phyloP scores from a whole-genome alignment of 2,329 filamentous ascomycete genomes.

The Claviceps purpurea region DNA sequence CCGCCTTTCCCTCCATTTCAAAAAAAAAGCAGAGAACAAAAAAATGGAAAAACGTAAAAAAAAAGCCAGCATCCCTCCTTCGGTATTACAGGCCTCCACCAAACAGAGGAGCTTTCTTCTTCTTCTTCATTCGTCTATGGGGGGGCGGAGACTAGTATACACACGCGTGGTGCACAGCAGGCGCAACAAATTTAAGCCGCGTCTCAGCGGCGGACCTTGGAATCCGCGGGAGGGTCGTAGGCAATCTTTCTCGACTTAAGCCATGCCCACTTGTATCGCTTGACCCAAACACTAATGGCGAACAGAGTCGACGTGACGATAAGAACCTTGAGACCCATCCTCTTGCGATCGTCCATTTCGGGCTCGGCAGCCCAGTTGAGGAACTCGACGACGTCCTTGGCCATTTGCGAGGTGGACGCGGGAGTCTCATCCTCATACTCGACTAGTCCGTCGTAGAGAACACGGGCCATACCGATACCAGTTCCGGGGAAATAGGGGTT shows the following conservation, averaged over 20 bases:
- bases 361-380: constrained; percentile 98
- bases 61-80: constrained; percentile 15
- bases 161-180: constrained; percentile 22
- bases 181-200: background rate
- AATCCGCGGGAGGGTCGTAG: constrained; percentile 62
- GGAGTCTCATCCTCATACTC: constrained; percentile 97
- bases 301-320: constrained; percentile 66
- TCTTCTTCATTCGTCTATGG: constrained; percentile 15
- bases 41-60: constrained; percentile 1
- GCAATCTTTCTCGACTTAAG: constrained; percentile 91
- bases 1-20: constrained; percentile 13
- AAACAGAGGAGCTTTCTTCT: constrained; percentile 24
- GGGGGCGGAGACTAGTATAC: constrained; percentile 28
- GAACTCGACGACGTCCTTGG: constrained; percentile 98
- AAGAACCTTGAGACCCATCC: constrained; percentile 97
- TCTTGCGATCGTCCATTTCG: constrained; percentile 98
- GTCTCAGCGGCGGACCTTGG: constrained; percentile 35
- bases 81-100: constrained; percentile 27
- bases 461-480: constrained; percentile 97
- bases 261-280: constrained; percentile 98
- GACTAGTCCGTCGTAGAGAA: constrained; percentile 91
- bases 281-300: constrained; percentile 88
- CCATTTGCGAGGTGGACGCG: constrained; percentile 95
- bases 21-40: background rate
- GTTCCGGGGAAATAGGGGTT: constrained; percentile 99